A percentile compares a stretch with the other conserved stretches of the same genome.
Conservation (phyloP, 768 basidiomycete genomes). For the Psilocybe subaeruginosa region DNA sequence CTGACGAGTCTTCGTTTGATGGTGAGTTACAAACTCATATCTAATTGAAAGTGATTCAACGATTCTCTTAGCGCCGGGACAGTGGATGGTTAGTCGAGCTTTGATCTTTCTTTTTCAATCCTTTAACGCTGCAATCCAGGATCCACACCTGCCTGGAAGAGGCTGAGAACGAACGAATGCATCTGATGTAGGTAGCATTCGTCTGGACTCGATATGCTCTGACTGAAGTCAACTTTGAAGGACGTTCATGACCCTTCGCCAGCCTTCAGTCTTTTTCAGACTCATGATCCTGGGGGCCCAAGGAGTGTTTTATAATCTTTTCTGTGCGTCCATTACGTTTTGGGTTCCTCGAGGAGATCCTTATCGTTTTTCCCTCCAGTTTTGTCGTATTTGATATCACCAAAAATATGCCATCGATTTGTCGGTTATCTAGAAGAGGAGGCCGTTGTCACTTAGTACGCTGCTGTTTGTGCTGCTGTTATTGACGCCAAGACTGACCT, state of each 20-base stretch:
- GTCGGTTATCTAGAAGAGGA: slow-evolving; percentile 95
- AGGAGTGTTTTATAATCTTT: slow-evolving; percentile 88
- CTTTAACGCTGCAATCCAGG: slow-evolving; percentile 61
- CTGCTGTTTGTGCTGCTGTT: slow-evolving; percentile 1
- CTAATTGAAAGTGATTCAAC: not conserved
- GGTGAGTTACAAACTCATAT: slow-evolving; percentile 44
- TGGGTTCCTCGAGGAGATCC: slow-evolving; percentile 1
- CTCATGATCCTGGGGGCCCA: slow-evolving; percentile 87
- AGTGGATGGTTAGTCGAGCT: slow-evolving; percentile 45
- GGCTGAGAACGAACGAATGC: slow-evolving; percentile 98
- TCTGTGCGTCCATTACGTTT: slow-evolving; percentile 56
- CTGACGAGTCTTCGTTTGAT: slow-evolving; percentile 86
- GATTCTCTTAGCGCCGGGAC: slow-evolving; percentile 45
- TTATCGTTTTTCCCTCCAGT: slow-evolving; percentile 43
- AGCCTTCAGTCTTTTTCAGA: slow-evolving; percentile 83
- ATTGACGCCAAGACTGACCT: not conserved
- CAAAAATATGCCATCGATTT: slow-evolving; percentile 83
- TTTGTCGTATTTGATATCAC: slow-evolving; percentile 77
- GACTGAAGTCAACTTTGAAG: slow-evolving; percentile 38
- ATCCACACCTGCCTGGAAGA: slow-evolving; percentile 93
- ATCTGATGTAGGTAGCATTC: slow-evolving; percentile 67
- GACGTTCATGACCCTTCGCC: slow-evolving; percentile 93
- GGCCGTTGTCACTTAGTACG: slow-evolving; percentile 83
- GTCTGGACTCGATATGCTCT: not conserved
- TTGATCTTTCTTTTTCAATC: slow-evolving; percentile 34